Evolutionary conservation across 208 protist genomes (phyloP).

Genomic region (Acanthamoeba rhysodes): DNA sequence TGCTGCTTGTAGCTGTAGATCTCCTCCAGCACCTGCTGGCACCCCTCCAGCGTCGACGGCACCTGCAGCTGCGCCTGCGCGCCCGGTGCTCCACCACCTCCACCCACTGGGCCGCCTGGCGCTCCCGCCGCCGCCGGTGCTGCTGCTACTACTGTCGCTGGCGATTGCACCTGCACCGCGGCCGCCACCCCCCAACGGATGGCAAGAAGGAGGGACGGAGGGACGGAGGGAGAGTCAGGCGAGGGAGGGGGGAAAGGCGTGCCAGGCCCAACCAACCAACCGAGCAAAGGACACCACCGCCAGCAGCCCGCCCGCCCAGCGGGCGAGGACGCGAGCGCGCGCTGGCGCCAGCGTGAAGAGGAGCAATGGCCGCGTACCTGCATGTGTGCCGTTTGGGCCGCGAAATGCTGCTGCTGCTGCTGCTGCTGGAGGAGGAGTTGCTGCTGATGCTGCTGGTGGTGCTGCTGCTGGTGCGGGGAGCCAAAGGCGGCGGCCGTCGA

Average conservation of each 20-base stretch:
- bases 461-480: background rate
- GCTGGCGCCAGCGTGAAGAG: too few relatives aligned
- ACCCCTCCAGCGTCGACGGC: slow-evolving; percentile 62
- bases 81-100: background rate
- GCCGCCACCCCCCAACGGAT: background rate
- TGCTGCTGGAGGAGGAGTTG: too few relatives aligned
- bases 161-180: background rate
- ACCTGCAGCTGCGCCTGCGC: background rate
- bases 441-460: too few relatives aligned
- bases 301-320: too few relatives aligned
- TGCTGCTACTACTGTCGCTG: background rate
- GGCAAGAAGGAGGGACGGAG: too few relatives aligned
- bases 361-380: background rate
- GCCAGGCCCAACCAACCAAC: too few relatives aligned
- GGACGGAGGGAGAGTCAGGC: background rate
- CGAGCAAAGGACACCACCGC: too few relatives aligned
- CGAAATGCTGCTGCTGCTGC: background rate
- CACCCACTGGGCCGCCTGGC: background rate
- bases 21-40: slow-evolving; percentile 82
- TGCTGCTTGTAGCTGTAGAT: slow-evolving; percentile 76
- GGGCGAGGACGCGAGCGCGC: too few relatives aligned
- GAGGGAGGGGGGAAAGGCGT: background rate
- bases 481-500: background rate
- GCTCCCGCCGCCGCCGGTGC: background rate
- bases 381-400: background rate